Base-by-base conservation (phyloP, 305 asterid species). In the Salvia sclarea region DNA sequence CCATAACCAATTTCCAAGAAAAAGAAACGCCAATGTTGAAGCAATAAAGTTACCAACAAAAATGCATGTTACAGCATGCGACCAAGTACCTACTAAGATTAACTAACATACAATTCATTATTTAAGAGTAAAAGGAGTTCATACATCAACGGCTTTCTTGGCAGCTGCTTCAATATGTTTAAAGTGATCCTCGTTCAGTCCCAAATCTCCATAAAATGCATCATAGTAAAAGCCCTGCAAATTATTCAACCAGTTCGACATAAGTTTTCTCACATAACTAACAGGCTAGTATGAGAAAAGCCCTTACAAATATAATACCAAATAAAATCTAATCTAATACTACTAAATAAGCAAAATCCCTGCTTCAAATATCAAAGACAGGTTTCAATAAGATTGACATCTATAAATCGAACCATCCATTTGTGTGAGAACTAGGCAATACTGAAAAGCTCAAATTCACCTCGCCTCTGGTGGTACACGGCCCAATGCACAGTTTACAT, bases 381-480 rank as follows among this genome's bases (percentile, higher is more conserved):
- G 21, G 50, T 22, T 48, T 37, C 25, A 40, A 43, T 35, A 43
- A 25, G n/a, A 13, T 54, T 31, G 52, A 33, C 53, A 20, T 62
- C 30, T 47, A 22, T n/a, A 20, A 20, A 64, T 8, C 8, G n/a
- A 52, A 43, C 6, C 59, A 70, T 24, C 11, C 4, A 56, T 30
- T 44, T 12, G 31, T 14, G 48, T 49, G 37, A 18, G 62, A 58
- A 8, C 50, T 43, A 60, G 67, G 60, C 67, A 71, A 72, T 18
- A 61, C 28, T 44, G 40, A 70, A 41, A 56, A 16, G 38, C 35
- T 16, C 53, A 35, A 53, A 11, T 31, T 69, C 75, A 93, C 97
- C 97, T 93, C 98, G 45, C 97, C 96, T 82, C 97, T 84, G 5
- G 95, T 90, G 64, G 97, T 90, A 75, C 98, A 93, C 0, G 97